Evolutionary conservation across 1,139 yeast genomes (phyloP).

Genomic region (Candida albicans): DNA sequence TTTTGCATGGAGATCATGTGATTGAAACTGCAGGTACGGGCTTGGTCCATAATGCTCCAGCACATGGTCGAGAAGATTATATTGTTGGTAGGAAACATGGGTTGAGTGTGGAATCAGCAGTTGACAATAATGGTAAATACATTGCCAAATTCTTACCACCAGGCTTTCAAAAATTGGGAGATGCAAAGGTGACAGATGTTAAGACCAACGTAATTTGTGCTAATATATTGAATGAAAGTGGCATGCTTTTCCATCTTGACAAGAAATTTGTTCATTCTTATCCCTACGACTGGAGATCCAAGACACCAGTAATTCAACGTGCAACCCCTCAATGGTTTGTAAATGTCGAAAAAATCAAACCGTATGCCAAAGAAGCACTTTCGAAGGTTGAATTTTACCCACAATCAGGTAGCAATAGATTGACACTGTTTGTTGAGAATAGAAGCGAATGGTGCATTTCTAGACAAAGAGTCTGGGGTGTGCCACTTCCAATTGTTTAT

Average conservation of each 20-base stretch:
- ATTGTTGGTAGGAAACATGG: slow-evolving; percentile 59
- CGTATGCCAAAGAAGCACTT: slow-evolving; percentile 58
- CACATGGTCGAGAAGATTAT: slow-evolving; percentile 96
- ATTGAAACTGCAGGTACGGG: slow-evolving; percentile 88
- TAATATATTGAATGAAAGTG: slow-evolving; percentile 39
- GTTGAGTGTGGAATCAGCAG: slow-evolving; percentile 69
- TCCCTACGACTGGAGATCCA: slow-evolving; percentile 97
- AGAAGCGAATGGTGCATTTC: slow-evolving; percentile 98
- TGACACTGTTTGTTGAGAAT: slow-evolving; percentile 68
- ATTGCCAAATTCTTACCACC: slow-evolving; percentile 41
- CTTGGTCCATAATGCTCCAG: slow-evolving; percentile 95
- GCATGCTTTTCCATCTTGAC: slow-evolving; percentile 51
- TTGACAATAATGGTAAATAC: slow-evolving; percentile 73
- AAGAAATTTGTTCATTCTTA: slow-evolving; percentile 72
- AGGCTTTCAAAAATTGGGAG: slow-evolving; percentile 46
- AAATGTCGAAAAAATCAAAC: slow-evolving; percentile 73
- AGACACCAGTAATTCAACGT: slow-evolving; percentile 90
- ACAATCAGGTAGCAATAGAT: slow-evolving; percentile 65
- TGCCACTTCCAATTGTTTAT: slow-evolving; percentile 89
- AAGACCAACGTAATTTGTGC: slow-evolving; percentile 49
- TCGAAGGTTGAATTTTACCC: slow-evolving; percentile 71
- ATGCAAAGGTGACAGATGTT: slow-evolving; percentile 58
- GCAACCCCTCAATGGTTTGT: slow-evolving; percentile 98
- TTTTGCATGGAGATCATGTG: slow-evolving; percentile 81
- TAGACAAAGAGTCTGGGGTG: slow-evolving; percentile 98